Base-by-base conservation (phyloP, 441 rosid genomes). In the Adansonia grandidieri region DNA sequence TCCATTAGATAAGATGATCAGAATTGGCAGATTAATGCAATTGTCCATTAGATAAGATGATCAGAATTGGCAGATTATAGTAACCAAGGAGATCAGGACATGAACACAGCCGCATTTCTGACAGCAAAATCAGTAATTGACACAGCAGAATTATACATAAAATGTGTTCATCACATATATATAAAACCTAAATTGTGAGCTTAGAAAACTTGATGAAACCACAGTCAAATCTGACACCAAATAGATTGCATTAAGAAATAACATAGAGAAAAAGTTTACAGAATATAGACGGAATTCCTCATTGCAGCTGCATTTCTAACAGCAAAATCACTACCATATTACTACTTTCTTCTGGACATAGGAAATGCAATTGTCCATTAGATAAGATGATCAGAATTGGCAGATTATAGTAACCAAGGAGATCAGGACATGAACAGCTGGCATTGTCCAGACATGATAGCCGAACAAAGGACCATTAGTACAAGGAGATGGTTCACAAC, bases 401-500 rank as follows among this genome's bases (percentile, higher is more conserved):
- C 9, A 71, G 32, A 28, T 2, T 22, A 58, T 22, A 19, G 22
- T 13, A 10, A 70, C 17, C 61, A 48, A 62, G 63, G 60, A 61
- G 53, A 40, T 28, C 60, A 82, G 76, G 73, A 78, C 61, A 77
- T 74, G 63, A 84, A 65, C 73, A 93, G 98, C 98, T 88, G 82
- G 97, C 97, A 80, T 92, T 93, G 80, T 96, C 95, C 78, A 92
- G 94, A 96, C 99, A 92, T 96, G 99, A 91, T 93, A 96, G 82
- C 98, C 99, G 86, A 93, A 93, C 89, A 92, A 80, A 77, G 98
- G 92, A 79, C 94, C 92, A 83, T 79, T 80, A 47, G 85, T 85
- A 89, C 98, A 98, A 63, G 98, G 97, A 60, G 91, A 86, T 82
- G 90, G 83, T 87, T 93, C 99, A 84, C 92, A 92, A 20, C 97